phyloP scores from a whole-genome alignment of 768 basidiomycete species.

The Chalciporus pseudorubinellus region DNA sequence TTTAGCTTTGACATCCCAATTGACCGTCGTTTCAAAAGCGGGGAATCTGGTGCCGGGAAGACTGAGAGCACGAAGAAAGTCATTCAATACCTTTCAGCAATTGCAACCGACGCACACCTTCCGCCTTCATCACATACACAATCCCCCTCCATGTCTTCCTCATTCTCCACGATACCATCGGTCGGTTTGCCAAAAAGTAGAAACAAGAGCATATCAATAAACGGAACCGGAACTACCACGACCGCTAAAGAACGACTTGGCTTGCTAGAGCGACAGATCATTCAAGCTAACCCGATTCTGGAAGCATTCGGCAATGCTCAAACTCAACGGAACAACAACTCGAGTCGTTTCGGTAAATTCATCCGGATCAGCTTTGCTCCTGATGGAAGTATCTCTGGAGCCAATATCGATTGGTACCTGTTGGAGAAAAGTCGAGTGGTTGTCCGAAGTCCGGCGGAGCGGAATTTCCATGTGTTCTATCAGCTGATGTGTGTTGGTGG shows the following conservation, averaged over 20 bases:
- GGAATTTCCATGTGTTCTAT: constrained; percentile 97
- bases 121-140: constrained; percentile 61
- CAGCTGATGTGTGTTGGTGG: constrained; percentile 82
- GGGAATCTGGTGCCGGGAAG: constrained; percentile 98
- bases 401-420: constrained; percentile 98
- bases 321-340: constrained; percentile 97
- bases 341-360: constrained; percentile 98
- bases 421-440: constrained; percentile 97
- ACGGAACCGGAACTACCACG: constrained; percentile 43
- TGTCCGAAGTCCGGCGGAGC: constrained; percentile 80
- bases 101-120: constrained; percentile 77
- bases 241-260: constrained; percentile 77
- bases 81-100: constrained; percentile 97
- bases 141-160: constrained; percentile 56
- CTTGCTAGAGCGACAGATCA: constrained; percentile 90
- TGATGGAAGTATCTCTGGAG: constrained; percentile 93
- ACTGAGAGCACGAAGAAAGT: constrained; percentile 99
- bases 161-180: constrained; percentile 57
- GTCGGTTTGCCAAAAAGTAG: constrained; percentile 69
- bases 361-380: constrained; percentile 92
- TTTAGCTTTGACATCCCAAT: constrained; percentile 4
- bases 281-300: constrained; percentile 95
- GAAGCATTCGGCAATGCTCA: constrained; percentile 99
- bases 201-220: constrained; percentile 49
- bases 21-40: constrained; percentile 46